Evolutionary conservation across 2,329 filamentous ascomycete genomes (phyloP), one percentile per base, ranked within the genome.

Genomic region (Onygenales sp.): DNA sequence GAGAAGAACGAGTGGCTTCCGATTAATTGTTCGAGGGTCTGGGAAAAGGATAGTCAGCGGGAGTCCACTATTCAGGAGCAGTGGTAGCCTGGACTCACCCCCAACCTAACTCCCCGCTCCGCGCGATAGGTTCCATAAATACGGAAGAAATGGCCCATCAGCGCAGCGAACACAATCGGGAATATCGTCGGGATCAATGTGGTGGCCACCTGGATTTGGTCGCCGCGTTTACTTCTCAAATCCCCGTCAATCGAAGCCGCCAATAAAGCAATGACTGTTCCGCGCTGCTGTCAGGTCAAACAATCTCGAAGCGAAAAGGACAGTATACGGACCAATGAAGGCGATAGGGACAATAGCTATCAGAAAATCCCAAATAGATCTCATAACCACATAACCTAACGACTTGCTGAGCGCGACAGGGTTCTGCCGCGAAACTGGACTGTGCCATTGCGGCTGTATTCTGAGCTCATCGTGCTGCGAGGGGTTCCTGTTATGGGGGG

Each of bases 121-220:
- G 46, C 46, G 33, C 46, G 38, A 39, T 27, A 49, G 5, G 46
- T 49, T 9, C 46, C 46, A 41, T 49, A 49, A 39, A 49, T 39
- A n/a, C 46, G 46, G 10, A 49, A 49, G 35, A 49, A 49, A 31
- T 49, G 39, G 46, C 46, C 46, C 35, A 49, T 36, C 35, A 49
- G 14, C 2, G 46, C 46, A 10, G 46, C 46, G 35, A 49, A 49
- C 27, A 41, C 35, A 39, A 49, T 49, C 11, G 46, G 46, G 35
- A 49, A 49, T 1, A 49, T 39, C 2, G 46, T 49, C 13, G 46
- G 46, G 27, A 39, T 41, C 33, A 49, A 39, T 2, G 33, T 49
- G 13, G 46, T 49, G 14, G 17, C 46, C 13, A 7, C 3, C 5
- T 4, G 11, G 10, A 49, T 49, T 39, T 31, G 46, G 8, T 49